A percentile compares a stretch with the other conserved stretches of the same genome.
Conservation (phyloP, 2,329 filamentous ascomycete genomes). For the Arthroderma uncinatum region DNA sequence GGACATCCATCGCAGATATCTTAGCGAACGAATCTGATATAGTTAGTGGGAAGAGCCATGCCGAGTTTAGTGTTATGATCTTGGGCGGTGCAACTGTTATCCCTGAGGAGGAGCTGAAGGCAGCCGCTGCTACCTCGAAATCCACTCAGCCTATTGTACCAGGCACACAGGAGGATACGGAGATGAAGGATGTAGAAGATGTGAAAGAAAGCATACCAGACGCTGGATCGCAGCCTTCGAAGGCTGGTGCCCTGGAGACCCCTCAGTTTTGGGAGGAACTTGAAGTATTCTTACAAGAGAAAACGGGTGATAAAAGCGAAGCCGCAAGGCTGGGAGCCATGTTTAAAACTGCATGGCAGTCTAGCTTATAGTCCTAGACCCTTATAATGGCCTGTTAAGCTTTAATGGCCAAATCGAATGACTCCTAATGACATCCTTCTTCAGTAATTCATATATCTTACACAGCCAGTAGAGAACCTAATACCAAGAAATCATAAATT, state of each 20-base stretch:
- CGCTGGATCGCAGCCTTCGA: constrained; percentile 34
- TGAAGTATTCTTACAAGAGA: constrained; percentile 65
- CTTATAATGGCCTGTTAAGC: neutral
- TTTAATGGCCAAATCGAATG: too few relatives aligned
- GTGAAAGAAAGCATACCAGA: constrained; percentile 22
- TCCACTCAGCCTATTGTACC: neutral
- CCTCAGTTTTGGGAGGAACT: constrained; percentile 81
- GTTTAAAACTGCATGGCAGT: constrained; percentile 62
- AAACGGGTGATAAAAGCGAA: constrained; percentile 57
- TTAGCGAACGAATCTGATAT: constrained; percentile 44
- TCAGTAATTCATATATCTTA: neutral
- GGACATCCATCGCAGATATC: constrained; percentile 69
- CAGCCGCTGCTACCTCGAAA: constrained; percentile 23
- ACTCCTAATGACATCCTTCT: neutral
- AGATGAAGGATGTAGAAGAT: constrained; percentile 7
- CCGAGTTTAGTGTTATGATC: constrained; percentile 82
- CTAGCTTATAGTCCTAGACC: constrained; percentile 8
- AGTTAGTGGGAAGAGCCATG: constrained; percentile 31
- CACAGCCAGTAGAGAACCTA: neutral
- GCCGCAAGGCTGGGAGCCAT: constrained; percentile 53
- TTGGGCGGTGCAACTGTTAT: constrained; percentile 56
- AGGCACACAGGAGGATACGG: neutral
- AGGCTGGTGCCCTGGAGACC: constrained; percentile 29
- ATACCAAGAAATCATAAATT: constrained; percentile 2
- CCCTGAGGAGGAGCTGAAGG: constrained; percentile 17